Evolutionary conservation across 805 yeast genomes (phyloP), one percentile per base, ranked within the genome.

Genomic region (Wickerhamiella lipophila): DNA sequence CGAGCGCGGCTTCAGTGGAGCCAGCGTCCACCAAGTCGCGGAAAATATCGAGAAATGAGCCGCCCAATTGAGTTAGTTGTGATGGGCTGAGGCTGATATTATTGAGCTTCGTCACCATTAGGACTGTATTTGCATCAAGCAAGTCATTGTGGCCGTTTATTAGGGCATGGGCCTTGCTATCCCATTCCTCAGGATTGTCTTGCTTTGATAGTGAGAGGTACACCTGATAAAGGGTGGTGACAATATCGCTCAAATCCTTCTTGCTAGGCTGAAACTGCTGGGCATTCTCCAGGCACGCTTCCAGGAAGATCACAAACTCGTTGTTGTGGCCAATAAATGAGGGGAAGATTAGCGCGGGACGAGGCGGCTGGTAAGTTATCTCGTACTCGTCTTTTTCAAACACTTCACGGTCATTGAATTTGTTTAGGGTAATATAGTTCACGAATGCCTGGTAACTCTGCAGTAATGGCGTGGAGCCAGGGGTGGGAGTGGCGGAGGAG

Each of bases 231-330:
- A 89, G 68, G 0, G 96, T 85, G 2, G 83, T 76, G 49, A 83
- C 68, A 40, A 89, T 71, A 42, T 81, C 94, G 46, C 74, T 74
- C 55, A 79, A 77, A 58, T 89, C 96, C 53, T 74, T 76, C 3
- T 64, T 64, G 46, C 75, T 71, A 0, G 92, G 89, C 47, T 83
- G 92, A 58, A 79, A 83, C 50, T 73, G 73, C 49, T 81, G 87
- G 59, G 83, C 83, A 11, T 83, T 73, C 56, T 81, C 84, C 13
- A 87, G 65, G 57, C 95, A 86, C 0, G 97, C 96, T 61, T 92
- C 98, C 50, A 92, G 64, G 54, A 92, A 92, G 6, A 84, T 83
- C 22, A 88, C 92, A 70, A 92, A 89, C 59, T 88, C 92, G 58
- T 79, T 76, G 0, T 92, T 87, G 60, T 83, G 85, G 55, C 80